A percentile compares a stretch with the other conserved stretches of the same genome.
phyloP scores from a whole-genome alignment of 257 asterid species.

The Striga asiatica region DNA sequence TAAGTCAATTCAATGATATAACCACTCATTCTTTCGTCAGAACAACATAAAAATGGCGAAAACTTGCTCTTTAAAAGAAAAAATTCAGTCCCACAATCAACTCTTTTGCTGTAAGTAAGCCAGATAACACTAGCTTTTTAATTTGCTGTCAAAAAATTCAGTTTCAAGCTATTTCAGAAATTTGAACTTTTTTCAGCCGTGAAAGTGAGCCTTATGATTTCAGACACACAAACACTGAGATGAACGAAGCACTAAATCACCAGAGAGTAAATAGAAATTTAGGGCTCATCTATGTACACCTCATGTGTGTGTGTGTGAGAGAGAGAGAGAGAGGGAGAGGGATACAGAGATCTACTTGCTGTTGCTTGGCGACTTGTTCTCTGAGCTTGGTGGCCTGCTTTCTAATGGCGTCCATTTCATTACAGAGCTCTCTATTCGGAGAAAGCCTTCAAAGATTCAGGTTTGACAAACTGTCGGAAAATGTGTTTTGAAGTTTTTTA shows the following conservation, averaged over 20 bases:
- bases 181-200: neutral
- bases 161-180: neutral
- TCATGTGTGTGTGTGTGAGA: neutral
- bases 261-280: slow-evolving; percentile 6
- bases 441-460: neutral
- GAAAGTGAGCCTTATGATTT: no score
- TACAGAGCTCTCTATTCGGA: neutral
- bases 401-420: slow-evolving; percentile 58
- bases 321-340: neutral
- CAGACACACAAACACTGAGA: no score
- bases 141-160: neutral
- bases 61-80: neutral
- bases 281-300: slow-evolving; percentile 4
- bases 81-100: neutral
- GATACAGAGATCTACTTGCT: slow-evolving; percentile 32
- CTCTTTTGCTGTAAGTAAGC: neutral
- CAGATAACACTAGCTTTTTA: neutral
- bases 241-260: neutral
- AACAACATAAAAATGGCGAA: neutral
- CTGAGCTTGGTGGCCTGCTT: slow-evolving; percentile 72
- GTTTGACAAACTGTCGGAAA: neutral
- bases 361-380: slow-evolving; percentile 70
- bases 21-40: no score
- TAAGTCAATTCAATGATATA: no score
- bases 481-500: neutral